Evolutionary conservation across 495 filamentous ascomycete genomes (phyloP), one percentile per base, ranked within the genome.

Genomic region (Talaromyces trachyspermus): DNA sequence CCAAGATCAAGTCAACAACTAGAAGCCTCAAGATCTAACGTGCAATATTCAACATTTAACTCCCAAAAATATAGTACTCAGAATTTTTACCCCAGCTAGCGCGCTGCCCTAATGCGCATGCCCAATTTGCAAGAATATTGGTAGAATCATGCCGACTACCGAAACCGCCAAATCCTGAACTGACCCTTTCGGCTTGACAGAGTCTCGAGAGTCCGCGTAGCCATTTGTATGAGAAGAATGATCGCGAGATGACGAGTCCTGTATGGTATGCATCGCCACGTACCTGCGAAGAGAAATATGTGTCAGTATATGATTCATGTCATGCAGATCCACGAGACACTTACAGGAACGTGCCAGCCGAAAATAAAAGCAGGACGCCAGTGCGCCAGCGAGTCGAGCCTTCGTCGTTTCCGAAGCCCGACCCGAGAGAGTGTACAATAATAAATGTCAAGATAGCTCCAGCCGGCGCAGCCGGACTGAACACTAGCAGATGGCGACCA

Each of bases 211-310:
- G 44, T 89, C 84, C 10, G 75, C 60, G 56, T 84, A 89, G 19
- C 86, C 86, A 58, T 88, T 89, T 20, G 61, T 58, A 25, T 62
- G 60, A 6, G 61, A 58, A 48, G 72, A 71, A 6, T 60, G 32
- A 37, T 79, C 76, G 10, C 81, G 76, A 47, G 58, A 77, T 7
- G 27, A 42, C 23, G 39, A 23, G 56, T 95, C 89, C 59, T 91
- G 88, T 89, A 97, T 95, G 2, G 89, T 88, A 59, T 98, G 92
- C 91, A 96, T 95, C 2, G 92, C 94, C 22, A 98, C 92, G 58
- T 98, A 97, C 59, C 89, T 95, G 46, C 9, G 17, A 8, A 30
- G 9, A 43, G 65, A 49, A 62, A 50, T 52, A 30, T 40, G 40
- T 30, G 37, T 35, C 36, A 48, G 32, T 22, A 39, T 33, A 6